Evolutionary conservation across 1,139 yeast genomes (phyloP).

Genomic region (Lodderomyces pseudojiufengensis): DNA sequence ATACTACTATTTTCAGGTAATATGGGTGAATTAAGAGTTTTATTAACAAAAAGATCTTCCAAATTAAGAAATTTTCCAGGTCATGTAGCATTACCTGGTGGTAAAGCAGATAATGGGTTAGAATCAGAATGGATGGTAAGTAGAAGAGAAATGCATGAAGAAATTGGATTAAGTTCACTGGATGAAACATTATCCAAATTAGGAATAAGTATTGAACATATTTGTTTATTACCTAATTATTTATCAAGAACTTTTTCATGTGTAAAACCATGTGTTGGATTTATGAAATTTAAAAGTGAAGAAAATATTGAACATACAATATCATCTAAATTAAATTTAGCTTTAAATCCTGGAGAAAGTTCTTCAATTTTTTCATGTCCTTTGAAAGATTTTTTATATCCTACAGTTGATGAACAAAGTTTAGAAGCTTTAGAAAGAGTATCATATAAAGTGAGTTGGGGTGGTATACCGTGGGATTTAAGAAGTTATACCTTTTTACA

Average conservation of each 20-base stretch:
- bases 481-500: constrained; percentile 61
- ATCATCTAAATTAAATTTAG: constrained; percentile 32
- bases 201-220: constrained; percentile 55
- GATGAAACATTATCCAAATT: constrained; percentile 38
- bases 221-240: constrained; percentile 67
- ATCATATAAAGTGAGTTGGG: constrained; percentile 53
- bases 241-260: constrained; percentile 76
- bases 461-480: constrained; percentile 64
- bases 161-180: constrained; percentile 65
- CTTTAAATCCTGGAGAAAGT: constrained; percentile 69
- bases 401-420: constrained; percentile 23
- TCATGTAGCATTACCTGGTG: constrained; percentile 88
- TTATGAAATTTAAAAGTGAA: constrained; percentile 30
- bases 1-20: constrained; percentile 67
- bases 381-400: constrained; percentile 54
- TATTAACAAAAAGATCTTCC: constrained; percentile 73
- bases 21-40: constrained; percentile 69
- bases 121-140: constrained; percentile 74
- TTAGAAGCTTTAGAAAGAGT: constrained; percentile 46
- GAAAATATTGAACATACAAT: constrained; percentile 18
- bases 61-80: constrained; percentile 73
- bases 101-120: constrained; percentile 63
- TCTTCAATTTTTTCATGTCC: constrained; percentile 69
- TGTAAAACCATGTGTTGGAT: constrained; percentile 79
- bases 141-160: constrained; percentile 81